Percentiles rank a stretch among this genome's conserved stretches.
These are phyloP conservation scores for Corymbia citriodora DNA, from an alignment of 441 rosid genomes.

Conservation along the genomic window DNA sequence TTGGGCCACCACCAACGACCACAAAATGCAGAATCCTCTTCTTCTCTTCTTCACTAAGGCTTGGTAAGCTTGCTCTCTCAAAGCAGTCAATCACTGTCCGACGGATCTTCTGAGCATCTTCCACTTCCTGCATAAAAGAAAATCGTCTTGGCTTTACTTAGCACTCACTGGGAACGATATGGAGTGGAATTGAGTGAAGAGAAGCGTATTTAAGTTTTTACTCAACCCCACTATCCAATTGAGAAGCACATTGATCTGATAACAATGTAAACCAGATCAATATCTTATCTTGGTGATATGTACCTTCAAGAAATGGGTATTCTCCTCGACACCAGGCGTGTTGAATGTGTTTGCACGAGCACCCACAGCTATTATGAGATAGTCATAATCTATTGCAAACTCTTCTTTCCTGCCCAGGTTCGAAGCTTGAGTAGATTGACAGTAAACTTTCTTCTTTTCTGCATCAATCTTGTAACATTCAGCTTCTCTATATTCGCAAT, in stretches of 20 bases:
- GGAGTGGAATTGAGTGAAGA: neutral
- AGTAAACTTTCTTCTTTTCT: conserved; percentile 47
- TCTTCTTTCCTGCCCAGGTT: conserved; percentile 46
- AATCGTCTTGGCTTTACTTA: neutral
- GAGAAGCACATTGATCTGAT: neutral
- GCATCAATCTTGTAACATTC: conserved; percentile 82
- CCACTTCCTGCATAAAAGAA: conserved; percentile 57
- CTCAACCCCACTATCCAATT: neutral
- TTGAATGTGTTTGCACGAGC: conserved; percentile 90
- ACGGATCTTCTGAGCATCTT: conserved; percentile 89
- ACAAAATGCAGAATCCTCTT: conserved; percentile 78
- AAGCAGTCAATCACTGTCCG: conserved; percentile 78
- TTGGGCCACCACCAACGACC: conserved; percentile 94
- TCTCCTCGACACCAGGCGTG: conserved; percentile 87
- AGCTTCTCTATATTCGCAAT: conserved; percentile 77
- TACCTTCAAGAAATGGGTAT: conserved; percentile 92
- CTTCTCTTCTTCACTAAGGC: conserved; percentile 69
- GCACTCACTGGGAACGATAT: neutral
- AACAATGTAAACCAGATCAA: neutral
- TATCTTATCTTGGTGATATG: neutral
- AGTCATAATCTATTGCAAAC: conserved; percentile 72
- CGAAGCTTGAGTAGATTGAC: conserved; percentile 40
- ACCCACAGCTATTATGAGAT: conserved; percentile 77
- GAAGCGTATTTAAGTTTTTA: neutral
- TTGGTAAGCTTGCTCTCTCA: conserved; percentile 79